phyloP scores from a whole-genome alignment of 208 protist species.

The Trypanosoma avium region DNA sequence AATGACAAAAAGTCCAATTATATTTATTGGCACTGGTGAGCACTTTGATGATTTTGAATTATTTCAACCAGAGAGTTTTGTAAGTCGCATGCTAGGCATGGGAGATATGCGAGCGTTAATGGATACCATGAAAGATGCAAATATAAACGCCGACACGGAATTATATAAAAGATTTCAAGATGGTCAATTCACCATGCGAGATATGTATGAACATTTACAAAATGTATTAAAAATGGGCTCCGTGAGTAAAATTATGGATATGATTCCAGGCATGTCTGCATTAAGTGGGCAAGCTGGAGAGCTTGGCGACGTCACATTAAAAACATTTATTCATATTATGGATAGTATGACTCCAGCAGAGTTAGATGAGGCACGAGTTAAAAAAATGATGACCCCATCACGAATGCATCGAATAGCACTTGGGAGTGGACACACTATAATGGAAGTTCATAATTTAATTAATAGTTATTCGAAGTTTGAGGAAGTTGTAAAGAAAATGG shows the following conservation, averaged over 20 bases:
- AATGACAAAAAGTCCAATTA: conserved; percentile 97
- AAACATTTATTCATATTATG: conserved; percentile 95
- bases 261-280: conserved; percentile 90
- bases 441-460: conserved; percentile 83
- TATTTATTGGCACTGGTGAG: conserved; percentile 99
- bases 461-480: conserved; percentile 84
- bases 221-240: conserved; percentile 95
- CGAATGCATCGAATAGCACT: conserved; percentile 85
- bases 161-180: conserved; percentile 89
- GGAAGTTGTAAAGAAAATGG: conserved; percentile 90
- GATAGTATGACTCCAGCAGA: conserved; percentile 96
- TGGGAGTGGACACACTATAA: conserved; percentile 74
- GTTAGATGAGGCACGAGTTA: conserved; percentile 87
- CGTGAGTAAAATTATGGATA: conserved; percentile 93
- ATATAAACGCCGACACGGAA: conserved; percentile 82
- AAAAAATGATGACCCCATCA: conserved; percentile 89
- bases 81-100: conserved; percentile 94
- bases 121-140: conserved; percentile 91
- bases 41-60: conserved; percentile 97
- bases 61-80: conserved; percentile 89
- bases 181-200: conserved; percentile 94
- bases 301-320: conserved; percentile 74
- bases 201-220: conserved; percentile 97
- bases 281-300: conserved; percentile 60
- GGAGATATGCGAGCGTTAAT: conserved; percentile 95